phyloP scores from a whole-genome alignment of 2,329 filamentous ascomycete genomes.

The Fusarium chaquense region DNA sequence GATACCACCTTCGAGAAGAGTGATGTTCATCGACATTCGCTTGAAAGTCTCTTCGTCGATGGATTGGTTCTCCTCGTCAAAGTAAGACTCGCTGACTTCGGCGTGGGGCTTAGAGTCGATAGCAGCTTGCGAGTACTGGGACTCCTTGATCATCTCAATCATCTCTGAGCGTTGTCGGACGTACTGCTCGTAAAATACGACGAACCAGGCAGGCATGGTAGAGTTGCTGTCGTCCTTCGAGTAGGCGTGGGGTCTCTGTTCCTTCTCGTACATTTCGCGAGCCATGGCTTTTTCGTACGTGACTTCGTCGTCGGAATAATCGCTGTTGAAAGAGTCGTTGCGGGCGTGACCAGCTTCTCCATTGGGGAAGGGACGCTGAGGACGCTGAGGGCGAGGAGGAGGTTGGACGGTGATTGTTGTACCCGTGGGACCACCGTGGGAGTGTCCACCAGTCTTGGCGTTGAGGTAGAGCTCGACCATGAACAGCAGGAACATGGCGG shows the following conservation, averaged over 20 bases:
- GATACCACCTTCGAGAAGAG: conserved; percentile 81
- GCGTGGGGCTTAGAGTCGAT: conserved; percentile 50
- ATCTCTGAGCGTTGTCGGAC: conserved; percentile 71
- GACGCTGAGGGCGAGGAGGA: conserved; percentile 13
- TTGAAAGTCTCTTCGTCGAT: conserved; percentile 64
- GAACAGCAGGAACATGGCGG: conserved; percentile 70
- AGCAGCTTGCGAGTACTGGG: conserved; percentile 31
- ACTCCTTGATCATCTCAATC: conserved; percentile 63
- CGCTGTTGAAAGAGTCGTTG: conserved; percentile 3
- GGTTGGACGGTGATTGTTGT: conserved; percentile 10
- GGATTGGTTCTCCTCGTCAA: conserved; percentile 59
- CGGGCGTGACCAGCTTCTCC: background rate
- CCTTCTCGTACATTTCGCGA: conserved; percentile 55
- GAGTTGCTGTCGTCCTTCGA: conserved; percentile 47
- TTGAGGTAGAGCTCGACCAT: conserved; percentile 72
- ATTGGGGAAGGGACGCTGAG: conserved; percentile 13
- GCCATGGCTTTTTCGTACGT: conserved; percentile 58
- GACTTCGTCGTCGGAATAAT: conserved; percentile 31
- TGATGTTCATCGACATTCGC: conserved; percentile 78
- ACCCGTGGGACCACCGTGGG: conserved; percentile 68
- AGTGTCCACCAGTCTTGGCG: conserved; percentile 68
- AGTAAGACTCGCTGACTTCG: conserved; percentile 49
- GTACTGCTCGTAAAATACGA: conserved; percentile 73
- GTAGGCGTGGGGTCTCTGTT: conserved; percentile 34
- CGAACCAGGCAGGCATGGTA: conserved; percentile 70